Percentiles rank a stretch among this genome's conserved stretches.
These are phyloP conservation scores for Clohesyomyces aquaticus DNA, from an alignment of 495 filamentous ascomycete species.

Conservation along the genomic window DNA sequence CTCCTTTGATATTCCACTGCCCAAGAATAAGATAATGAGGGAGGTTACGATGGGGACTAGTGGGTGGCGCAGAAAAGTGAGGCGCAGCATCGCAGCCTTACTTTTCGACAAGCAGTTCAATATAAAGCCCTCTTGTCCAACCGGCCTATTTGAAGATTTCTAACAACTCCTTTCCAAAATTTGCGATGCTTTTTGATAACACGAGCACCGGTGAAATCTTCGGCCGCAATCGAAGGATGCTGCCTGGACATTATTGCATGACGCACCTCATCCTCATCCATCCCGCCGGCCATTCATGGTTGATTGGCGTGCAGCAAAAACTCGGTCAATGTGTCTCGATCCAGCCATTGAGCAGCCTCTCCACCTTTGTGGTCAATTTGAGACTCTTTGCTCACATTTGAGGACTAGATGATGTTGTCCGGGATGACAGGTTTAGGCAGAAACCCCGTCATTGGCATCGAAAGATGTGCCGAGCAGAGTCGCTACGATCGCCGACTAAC, in stretches of 20 bases:
- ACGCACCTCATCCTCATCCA: slow-evolving; percentile 16
- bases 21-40: slow-evolving; percentile 22
- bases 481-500: background rate
- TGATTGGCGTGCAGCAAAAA: slow-evolving; percentile 1
- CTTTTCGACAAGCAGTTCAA: background rate
- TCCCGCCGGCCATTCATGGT: background rate
- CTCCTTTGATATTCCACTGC: slow-evolving; percentile 1
- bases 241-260: slow-evolving; percentile 28
- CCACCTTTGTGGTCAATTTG: slow-evolving; percentile 16
- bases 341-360: background rate
- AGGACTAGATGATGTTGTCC: slow-evolving; percentile 7
- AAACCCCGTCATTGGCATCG: slow-evolving; percentile 15
- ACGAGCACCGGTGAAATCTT: background rate
- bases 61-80: slow-evolving; percentile 31
- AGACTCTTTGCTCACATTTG: slow-evolving; percentile 14
- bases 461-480: slow-evolving; percentile 3
- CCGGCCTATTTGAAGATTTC: too few relatives aligned
- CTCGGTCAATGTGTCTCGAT: background rate
- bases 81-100: slow-evolving; percentile 38
- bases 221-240: background rate
- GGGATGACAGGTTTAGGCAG: slow-evolving; percentile 27
- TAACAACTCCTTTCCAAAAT: too few relatives aligned
- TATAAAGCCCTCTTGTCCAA: slow-evolving; percentile 14
- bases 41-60: slow-evolving; percentile 25
- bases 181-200: slow-evolving; percentile 4